Evolutionary conservation across 192 early-diverging fungal genomes (phyloP), one percentile per base, ranked within the genome.

Genomic region (Dissophora ornata): DNA sequence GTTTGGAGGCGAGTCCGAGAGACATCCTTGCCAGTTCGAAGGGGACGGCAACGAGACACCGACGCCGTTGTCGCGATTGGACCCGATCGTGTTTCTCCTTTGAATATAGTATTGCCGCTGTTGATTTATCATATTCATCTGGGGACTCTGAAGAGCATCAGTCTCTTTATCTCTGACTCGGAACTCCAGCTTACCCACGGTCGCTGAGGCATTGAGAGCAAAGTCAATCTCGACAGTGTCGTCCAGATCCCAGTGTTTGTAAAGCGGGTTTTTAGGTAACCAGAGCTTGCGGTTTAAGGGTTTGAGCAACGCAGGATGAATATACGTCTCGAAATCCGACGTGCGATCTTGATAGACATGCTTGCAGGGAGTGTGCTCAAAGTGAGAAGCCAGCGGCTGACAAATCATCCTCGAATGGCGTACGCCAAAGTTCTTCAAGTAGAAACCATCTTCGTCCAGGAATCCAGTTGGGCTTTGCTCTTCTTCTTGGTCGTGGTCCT

Each of bases 241-340:
- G 21, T 78, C 71, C 49, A 83, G n/a, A 49, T 63, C 69, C 60
- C 73, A 80, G 42, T 69, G 50, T 22, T 61, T 52, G 40, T 65
- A 71, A n/a, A 79, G 61, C 9, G 82, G 82, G 48, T 83, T 74
- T 15, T 28, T 62, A 3, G 82, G 82, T 24, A 83, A 25, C 74
- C 80, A 83, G 13, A 83, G 53, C 56, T 79, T 80, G 25, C 80
- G 64, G 50, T 71, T 71, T 33, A 83, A 50, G 1, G 74, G 67
- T 52, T 80, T 83, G 9, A 83, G 47, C 32, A 83, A 48, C 13
- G 79, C 77, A 22, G 82, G 82, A n/a, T 83, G 82, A 21, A 71
- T 58, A 22, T 83, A 83, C n/a, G 82, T 81, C 52, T 83, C 79
- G 44, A 81, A 80, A 4, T 60, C 58, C 12, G 82, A 83, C 13